Conservation (phyloP, 129 eudicot genomes). For the Chrysanthemum lavandulifolium region DNA sequence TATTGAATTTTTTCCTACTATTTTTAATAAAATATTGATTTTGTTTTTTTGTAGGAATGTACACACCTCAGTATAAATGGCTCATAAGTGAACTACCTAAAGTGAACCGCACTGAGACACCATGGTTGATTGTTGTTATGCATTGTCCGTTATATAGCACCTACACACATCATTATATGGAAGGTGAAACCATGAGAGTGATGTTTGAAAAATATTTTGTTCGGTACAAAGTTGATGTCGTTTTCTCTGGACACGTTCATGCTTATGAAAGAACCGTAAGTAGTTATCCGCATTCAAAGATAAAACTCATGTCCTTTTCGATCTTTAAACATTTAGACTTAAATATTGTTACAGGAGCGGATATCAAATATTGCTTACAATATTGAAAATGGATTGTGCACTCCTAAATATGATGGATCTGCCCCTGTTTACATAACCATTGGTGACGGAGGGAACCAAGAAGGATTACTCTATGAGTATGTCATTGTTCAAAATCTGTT, state of each 20-base stretch:
- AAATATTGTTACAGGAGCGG: slow-evolving; percentile 50
- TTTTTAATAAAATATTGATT: neutral
- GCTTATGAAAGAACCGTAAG: slow-evolving; percentile 96
- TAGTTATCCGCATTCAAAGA: neutral
- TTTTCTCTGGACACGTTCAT: slow-evolving; percentile 96
- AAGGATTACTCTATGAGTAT: slow-evolving; percentile 80
- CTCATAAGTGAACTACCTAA: slow-evolving; percentile 62
- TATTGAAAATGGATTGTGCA: slow-evolving; percentile 66
- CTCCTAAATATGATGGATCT: slow-evolving; percentile 52
- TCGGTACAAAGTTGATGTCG: slow-evolving; percentile 77
- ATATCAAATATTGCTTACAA: slow-evolving; percentile 83
- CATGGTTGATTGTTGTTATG: slow-evolving; percentile 94
- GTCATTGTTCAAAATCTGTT: slow-evolving; percentile 23
- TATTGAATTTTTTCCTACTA: neutral
- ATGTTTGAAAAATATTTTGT: slow-evolving; percentile 74
- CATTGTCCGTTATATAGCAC: slow-evolving; percentile 79
- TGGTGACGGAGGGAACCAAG: slow-evolving; percentile 96
- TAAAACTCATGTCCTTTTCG: neutral
- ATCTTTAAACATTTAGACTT: neutral
- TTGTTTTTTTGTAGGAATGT: slow-evolving; percentile 50
- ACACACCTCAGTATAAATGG: slow-evolving; percentile 93
- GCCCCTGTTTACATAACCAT: slow-evolving; percentile 92
- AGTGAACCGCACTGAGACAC: slow-evolving; percentile 89
- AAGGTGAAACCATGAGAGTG: slow-evolving; percentile 97
- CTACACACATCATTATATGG: slow-evolving; percentile 84